phyloP scores from a whole-genome alignment of 2,329 filamentous ascomycete species.

The Cytospora schulzeri region DNA sequence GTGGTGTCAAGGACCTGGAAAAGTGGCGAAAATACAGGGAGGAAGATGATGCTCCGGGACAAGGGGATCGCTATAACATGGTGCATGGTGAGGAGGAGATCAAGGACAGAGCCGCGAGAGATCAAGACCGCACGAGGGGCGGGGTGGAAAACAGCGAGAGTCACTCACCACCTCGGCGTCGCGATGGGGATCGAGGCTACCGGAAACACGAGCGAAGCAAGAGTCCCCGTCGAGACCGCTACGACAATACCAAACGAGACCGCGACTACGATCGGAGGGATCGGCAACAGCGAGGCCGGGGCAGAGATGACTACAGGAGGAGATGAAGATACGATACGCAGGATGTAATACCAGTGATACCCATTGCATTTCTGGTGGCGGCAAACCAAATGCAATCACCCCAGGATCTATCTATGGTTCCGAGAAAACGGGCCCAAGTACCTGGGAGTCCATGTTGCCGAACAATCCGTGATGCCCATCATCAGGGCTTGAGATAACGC shows the following conservation, averaged over 20 bases:
- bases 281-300: constrained; percentile 32
- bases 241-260: constrained; percentile 30
- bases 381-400: neutral
- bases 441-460: neutral
- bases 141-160: constrained; percentile 10
- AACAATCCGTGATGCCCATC: neutral
- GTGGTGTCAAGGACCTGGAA: constrained; percentile 84
- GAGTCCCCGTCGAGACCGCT: constrained; percentile 34
- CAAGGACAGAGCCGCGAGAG: constrained; percentile 40
- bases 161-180: constrained; percentile 19
- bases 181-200: constrained; percentile 22
- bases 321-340: neutral
- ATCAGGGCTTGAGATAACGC: neutral
- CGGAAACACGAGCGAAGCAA: constrained; percentile 50
- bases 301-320: constrained; percentile 34
- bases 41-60: constrained; percentile 46
- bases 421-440: neutral
- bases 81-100: constrained; percentile 77
- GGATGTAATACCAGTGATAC: neutral
- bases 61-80: constrained; percentile 66
- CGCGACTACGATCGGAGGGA: constrained; percentile 31
- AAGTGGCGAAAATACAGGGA: constrained; percentile 87
- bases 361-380: neutral
- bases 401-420: neutral
- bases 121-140: neutral